A percentile compares a stretch with the other conserved stretches of the same genome.
These are phyloP conservation scores for Yarrowia yakushimensis DNA, from an alignment of 805 yeast genomes.

Conservation along the genomic window DNA sequence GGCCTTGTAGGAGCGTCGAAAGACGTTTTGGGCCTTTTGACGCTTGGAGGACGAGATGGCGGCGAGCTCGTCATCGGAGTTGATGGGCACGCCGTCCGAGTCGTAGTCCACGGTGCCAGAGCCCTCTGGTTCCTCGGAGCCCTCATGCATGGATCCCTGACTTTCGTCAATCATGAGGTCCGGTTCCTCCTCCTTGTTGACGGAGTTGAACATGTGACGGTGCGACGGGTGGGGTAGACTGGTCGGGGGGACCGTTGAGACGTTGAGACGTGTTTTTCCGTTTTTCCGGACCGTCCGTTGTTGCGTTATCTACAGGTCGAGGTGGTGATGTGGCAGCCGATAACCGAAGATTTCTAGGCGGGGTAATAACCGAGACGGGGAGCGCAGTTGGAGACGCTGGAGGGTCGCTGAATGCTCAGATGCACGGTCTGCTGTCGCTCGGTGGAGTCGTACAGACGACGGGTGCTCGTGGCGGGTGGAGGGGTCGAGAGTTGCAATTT, in stretches of 20 bases:
- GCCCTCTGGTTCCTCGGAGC: not conserved
- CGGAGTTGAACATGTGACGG: constrained; percentile 1
- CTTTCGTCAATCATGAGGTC: not conserved
- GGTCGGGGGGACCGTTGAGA: too few relatives aligned
- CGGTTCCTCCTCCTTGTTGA: constrained; percentile 16
- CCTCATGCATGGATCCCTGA: not conserved
- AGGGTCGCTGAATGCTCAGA: not conserved
- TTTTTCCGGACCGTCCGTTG: not conserved
- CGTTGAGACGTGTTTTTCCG: not conserved
- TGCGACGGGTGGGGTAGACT: too few relatives aligned
- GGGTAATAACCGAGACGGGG: constrained; percentile 23
- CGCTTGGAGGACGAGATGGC: constrained; percentile 21
- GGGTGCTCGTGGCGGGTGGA: too few relatives aligned
- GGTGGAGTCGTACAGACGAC: not conserved
- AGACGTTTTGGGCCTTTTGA: constrained; percentile 32
- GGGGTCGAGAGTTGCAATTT: not conserved
- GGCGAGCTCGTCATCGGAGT: constrained; percentile 5
- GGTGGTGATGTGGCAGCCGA: not conserved
- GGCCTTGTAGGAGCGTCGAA: constrained; percentile 71
- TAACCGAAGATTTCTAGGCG: not conserved
- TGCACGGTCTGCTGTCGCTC: not conserved
- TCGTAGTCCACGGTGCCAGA: not conserved
- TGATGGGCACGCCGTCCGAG: not conserved
- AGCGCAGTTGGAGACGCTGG: not conserved
- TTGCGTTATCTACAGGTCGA: not conserved